Evolutionary conservation across 106 monocot species (phyloP).

Genomic region (Dioscorea zingiberensis): DNA sequence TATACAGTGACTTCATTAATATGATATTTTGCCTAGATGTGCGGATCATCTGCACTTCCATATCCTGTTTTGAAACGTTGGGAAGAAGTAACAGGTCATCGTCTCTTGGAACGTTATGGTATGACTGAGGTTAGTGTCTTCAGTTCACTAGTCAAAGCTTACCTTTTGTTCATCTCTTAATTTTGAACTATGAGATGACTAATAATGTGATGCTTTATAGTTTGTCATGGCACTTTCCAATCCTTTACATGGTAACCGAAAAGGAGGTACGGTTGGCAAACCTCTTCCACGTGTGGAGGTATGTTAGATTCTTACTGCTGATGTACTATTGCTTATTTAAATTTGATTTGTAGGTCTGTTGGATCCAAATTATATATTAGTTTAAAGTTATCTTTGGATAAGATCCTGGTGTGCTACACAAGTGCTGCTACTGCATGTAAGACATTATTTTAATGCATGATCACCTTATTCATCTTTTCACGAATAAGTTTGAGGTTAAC

Average conservation of each 20-base stretch:
- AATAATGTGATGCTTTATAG: conserved; percentile 30
- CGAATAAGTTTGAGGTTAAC: too few relatives aligned
- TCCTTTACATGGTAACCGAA: conserved; percentile 76
- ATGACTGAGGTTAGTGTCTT: conserved; percentile 84
- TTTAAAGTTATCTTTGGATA: background rate
- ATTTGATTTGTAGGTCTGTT: too few relatives aligned
- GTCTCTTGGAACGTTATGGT: conserved; percentile 94
- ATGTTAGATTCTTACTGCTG: conserved; percentile 1
- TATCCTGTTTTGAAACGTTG: conserved; percentile 89
- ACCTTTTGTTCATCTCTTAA: too few relatives aligned
- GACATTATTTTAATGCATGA: too few relatives aligned
- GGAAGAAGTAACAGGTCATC: conserved; percentile 86
- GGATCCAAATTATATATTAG: background rate
- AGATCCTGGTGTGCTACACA: too few relatives aligned
- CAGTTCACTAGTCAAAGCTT: background rate
- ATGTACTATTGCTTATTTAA: background rate
- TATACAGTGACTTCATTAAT: background rate
- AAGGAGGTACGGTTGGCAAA: conserved; percentile 89
- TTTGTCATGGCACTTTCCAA: conserved; percentile 98
- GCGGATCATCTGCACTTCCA: conserved; percentile 98
- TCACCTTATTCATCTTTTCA: too few relatives aligned
- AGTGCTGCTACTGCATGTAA: too few relatives aligned
- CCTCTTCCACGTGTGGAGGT: conserved; percentile 91
- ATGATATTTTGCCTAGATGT: conserved; percentile 55
- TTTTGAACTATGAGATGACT: background rate